Evolutionary conservation across 768 basidiomycete genomes (phyloP).

Genomic region (Podaxis sp.): DNA sequence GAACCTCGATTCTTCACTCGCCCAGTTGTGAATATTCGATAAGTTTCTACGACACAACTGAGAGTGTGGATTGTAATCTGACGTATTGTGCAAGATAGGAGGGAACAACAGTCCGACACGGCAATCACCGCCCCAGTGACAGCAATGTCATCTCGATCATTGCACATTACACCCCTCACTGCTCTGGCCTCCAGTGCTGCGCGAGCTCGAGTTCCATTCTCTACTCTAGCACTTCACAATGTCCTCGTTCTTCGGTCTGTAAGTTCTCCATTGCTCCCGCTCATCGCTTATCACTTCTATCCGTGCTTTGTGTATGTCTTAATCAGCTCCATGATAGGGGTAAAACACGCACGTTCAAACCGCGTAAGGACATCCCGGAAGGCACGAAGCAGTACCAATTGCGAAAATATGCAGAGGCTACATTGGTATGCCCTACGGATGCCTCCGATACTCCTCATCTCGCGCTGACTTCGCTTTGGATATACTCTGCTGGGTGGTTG

Average conservation of each 20-base stretch:
- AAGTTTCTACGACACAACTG: no score
- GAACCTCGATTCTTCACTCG: background rate
- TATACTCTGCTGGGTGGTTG: background rate
- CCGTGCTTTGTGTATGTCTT: background rate
- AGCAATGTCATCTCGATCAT: background rate
- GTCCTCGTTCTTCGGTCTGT: conserved; percentile 91
- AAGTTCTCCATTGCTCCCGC: conserved; percentile 26
- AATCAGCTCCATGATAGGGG: conserved; percentile 41
- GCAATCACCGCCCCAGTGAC: conserved; percentile 14
- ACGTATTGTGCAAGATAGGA: background rate
- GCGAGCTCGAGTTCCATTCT: background rate
- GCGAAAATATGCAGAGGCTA: conserved; percentile 97
- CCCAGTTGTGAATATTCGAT: no score
- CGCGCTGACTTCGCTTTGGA: conserved; percentile 3
- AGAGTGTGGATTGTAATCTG: background rate
- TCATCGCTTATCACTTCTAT: background rate
- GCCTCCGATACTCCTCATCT: background rate
- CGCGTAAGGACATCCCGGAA: conserved; percentile 90
- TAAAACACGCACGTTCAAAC: conserved; percentile 94
- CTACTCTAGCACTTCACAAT: conserved; percentile 30
- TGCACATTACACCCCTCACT: background rate
- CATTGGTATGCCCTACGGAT: conserved; percentile 50
- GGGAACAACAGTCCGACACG: background rate
- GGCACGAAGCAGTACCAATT: conserved; percentile 98
- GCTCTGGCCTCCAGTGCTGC: background rate